Conservation (phyloP, 2,329 filamentous ascomycete species). For the Aspergillus caelatus region DNA sequence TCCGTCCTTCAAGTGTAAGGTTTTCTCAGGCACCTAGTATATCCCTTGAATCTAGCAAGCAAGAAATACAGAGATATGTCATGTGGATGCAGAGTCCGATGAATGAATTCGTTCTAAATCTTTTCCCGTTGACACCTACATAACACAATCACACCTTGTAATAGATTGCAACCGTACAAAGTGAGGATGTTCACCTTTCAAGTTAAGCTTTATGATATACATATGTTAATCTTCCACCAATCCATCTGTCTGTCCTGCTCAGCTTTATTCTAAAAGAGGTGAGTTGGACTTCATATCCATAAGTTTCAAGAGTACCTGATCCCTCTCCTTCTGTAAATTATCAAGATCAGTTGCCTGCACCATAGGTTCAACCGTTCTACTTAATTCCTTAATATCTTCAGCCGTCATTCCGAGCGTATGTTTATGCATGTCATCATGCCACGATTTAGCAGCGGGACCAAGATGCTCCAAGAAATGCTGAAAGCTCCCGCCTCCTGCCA, state of each 20-base stretch:
- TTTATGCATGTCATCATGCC: slow-evolving; percentile 19
- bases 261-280: background rate
- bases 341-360: background rate
- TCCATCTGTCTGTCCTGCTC: too few relatives aligned
- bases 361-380: background rate
- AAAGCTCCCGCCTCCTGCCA: slow-evolving; percentile 19
- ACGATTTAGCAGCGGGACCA: slow-evolving; percentile 17
- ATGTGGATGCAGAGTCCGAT: background rate
- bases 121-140: too few relatives aligned
- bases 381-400: background rate
- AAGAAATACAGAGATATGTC: background rate
- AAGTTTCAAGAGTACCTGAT: background rate
- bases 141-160: too few relatives aligned
- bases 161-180: too few relatives aligned
- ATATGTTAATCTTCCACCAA: background rate
- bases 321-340: background rate
- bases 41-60: background rate
- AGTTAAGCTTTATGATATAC: background rate
- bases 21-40: background rate
- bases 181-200: background rate
- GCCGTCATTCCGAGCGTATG: slow-evolving; percentile 11
- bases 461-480: slow-evolving; percentile 21
- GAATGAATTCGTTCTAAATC: too few relatives aligned
- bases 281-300: background rate
- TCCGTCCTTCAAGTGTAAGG: background rate